Conservation (phyloP, 345 rosid genomes). For the Sonneratia alba region DNA sequence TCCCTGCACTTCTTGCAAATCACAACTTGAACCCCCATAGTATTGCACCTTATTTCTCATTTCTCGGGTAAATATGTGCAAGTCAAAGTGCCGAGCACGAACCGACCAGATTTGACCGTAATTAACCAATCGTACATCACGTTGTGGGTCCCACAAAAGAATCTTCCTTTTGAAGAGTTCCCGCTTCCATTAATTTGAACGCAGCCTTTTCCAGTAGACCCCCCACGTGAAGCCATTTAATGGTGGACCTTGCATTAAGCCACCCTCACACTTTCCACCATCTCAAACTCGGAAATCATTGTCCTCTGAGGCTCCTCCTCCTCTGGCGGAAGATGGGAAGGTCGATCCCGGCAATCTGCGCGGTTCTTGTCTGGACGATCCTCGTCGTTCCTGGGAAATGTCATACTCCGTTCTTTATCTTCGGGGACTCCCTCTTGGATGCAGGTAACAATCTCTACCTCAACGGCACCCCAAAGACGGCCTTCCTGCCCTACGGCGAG, state of each 20-base stretch:
- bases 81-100: too few species aligned
- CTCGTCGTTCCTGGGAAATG: constrained; percentile 1
- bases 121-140: too few species aligned
- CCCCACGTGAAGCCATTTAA: not conserved
- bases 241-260: not conserved
- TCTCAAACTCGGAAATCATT: not conserved
- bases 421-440: constrained; percentile 12
- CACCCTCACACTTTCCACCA: not conserved
- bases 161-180: too few species aligned
- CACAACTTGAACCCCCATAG: too few species aligned
- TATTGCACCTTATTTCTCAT: too few species aligned
- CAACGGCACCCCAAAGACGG: not conserved
- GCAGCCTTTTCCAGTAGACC: not conserved
- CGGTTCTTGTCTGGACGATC: not conserved
- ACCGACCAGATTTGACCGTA: too few species aligned
- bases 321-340: not conserved
- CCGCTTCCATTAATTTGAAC: not conserved
- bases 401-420: constrained; percentile 9
- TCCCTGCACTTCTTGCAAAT: too few species aligned
- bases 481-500: constrained; percentile 10
- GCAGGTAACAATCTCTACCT: constrained; percentile 9
- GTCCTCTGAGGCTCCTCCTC: not conserved
- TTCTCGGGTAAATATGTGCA: too few species aligned
- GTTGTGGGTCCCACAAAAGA: too few species aligned
- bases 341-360: not conserved